phyloP scores from a whole-genome alignment of 2,329 filamentous ascomycete species.

The Hortaea sp. region DNA sequence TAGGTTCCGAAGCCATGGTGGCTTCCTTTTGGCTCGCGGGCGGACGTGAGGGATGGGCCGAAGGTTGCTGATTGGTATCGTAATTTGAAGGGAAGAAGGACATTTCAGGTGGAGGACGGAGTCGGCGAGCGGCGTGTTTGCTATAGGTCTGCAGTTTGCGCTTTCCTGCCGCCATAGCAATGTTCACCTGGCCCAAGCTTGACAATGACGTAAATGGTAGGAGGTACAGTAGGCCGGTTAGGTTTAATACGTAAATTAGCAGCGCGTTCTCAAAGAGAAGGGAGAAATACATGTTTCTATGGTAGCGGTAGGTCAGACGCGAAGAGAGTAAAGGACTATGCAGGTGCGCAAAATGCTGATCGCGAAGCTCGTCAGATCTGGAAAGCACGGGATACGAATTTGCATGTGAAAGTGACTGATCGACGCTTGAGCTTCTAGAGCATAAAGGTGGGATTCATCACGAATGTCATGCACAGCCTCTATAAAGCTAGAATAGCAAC shows the following conservation, averaged over 20 bases:
- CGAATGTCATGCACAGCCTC: background rate
- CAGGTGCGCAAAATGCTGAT: too few relatives aligned
- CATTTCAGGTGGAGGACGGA: conserved; percentile 4
- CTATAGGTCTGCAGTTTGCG: conserved; percentile 1
- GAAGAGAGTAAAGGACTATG: too few relatives aligned
- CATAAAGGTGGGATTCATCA: background rate
- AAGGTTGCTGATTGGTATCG: conserved; percentile 6
- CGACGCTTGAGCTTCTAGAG: background rate
- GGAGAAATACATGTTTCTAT: too few relatives aligned
- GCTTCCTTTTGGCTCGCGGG: conserved; percentile 13
- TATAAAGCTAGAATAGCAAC: background rate
- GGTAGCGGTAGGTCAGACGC: too few relatives aligned
- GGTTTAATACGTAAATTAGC: too few relatives aligned
- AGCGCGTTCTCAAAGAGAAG: too few relatives aligned
- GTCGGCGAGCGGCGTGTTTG: background rate
- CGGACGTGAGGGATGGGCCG: conserved; percentile 3
- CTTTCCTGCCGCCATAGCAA: background rate
- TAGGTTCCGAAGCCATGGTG: conserved; percentile 19
- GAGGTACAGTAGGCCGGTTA: too few relatives aligned
- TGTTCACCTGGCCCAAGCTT: background rate
- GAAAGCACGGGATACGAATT: background rate
- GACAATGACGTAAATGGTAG: background rate
- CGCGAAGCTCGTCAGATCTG: background rate
- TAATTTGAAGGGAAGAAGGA: conserved; percentile 7
- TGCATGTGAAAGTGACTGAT: background rate